Base-by-base conservation (phyloP, 2,329 filamentous ascomycete species). In the Alternaria ethzedia region DNA sequence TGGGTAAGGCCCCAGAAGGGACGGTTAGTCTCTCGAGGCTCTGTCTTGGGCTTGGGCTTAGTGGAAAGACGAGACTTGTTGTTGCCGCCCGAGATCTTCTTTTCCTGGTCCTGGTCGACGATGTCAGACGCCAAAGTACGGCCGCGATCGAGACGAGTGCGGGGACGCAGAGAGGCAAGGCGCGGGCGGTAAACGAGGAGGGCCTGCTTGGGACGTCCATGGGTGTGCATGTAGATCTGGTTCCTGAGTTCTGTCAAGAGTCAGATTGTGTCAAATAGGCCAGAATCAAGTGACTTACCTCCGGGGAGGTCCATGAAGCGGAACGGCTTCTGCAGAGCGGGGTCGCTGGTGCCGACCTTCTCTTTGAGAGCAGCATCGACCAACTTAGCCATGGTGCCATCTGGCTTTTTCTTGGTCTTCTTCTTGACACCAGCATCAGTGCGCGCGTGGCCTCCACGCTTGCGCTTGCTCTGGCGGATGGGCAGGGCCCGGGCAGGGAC, bases 1-100 rank as follows among this genome's bases (percentile, higher is more conserved):
- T 77, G 74, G 0, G 75, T 74, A 2, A 78, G 50, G 1, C 68
- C 73, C 32, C 65, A 68, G 54, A 69, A 75, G 0, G 73, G 72
- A n/a, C 75, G 74, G 15, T 70, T 70, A 8, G 61, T 69, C 20
- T 69, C 65, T 15, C 69, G 65, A 5, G 45, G 26, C 6, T 17
- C 28, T 9, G 46, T 56, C 44, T 69, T 64, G 5, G 46, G 17
- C n/a, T 63, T 60, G 17, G 51, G 44, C 11, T 54, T 54, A 2
- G 21, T 12, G 6, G 30, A 20, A 8, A 46, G 57, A 11, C 47
- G 41, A 23, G 51, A 28, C 15, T 46, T 47, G 45, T 32, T 63
- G 26, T 20, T 41, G 10, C 25, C 26, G 20, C 25, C 51, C 13
- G 26, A 47, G 12, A 72, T 43, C 41, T 65, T 60, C 0, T 45